A percentile compares a stretch with the other conserved stretches of the same genome.
These are phyloP conservation scores for Alternaria arbusti DNA, from an alignment of 2,329 filamentous ascomycete genomes.

Conservation along the genomic window DNA sequence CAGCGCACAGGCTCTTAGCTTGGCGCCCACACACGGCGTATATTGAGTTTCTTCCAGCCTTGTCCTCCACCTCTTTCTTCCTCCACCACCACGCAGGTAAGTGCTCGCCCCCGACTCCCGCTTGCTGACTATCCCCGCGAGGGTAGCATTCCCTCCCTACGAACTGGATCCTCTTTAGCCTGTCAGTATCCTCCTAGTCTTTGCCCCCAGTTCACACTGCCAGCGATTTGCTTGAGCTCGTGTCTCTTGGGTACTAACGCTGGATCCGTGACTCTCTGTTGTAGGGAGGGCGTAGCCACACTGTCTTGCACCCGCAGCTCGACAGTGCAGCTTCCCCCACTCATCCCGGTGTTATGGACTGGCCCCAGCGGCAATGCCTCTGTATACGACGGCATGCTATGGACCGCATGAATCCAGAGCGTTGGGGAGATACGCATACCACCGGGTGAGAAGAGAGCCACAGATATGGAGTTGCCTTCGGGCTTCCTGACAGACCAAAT, in stretches of 20 bases:
- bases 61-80: neutral
- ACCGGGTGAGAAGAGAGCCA: neutral
- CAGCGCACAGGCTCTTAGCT: neutral
- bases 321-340: neutral
- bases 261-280: neutral
- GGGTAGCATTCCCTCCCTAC: neutral
- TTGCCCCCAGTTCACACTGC: neutral
- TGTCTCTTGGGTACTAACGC: neutral
- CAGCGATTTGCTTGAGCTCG: neutral
- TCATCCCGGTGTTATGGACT: neutral
- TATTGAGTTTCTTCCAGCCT: neutral
- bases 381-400: neutral
- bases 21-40: neutral
- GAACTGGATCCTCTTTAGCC: neutral
- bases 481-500: neutral
- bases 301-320: neutral
- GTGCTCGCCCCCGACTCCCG: neutral
- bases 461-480: neutral
- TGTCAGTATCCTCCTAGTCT: neutral
- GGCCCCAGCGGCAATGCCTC: neutral
- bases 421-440: neutral
- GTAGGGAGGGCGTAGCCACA: neutral
- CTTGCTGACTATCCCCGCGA: neutral
- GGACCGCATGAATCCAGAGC: neutral
- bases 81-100: neutral